Evolutionary conservation across 2,329 filamentous ascomycete genomes (phyloP), one percentile per base, ranked within the genome.

Genomic region (Aspergillus udagawae): DNA sequence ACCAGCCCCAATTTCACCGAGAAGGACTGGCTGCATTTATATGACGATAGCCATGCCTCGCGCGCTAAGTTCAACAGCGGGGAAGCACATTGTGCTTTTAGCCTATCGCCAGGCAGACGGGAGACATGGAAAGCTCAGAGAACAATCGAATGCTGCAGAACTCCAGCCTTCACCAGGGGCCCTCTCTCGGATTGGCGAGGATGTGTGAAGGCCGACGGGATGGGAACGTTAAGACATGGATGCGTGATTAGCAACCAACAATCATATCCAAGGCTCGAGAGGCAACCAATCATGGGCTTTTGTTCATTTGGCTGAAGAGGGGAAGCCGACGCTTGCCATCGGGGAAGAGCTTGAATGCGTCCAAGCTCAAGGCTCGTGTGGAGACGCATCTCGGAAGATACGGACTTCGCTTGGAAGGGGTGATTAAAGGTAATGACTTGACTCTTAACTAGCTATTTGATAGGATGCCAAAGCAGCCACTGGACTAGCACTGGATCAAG

Each of bases 1-100:
- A 58, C 49, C 57, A 47, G 55, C 55, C 28, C 47, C 44, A 47
- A 23, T 12, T 47, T 27, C 20, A 27, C 23, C 21, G 23, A 23
- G 42, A 14, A 25, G 21, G 12, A 47, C 12, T 17, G 21, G 44
- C 12, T n/a, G 44, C 21, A 27, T 47, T 47, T 47, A 47, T 47
- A 27, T 47, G 20, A 47, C 23, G 12, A 23, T 10, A 23, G 3
- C 10, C 42, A 45, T 45, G 42, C 21, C 21, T 45, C 3, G 8
- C 21, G 21, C 20, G 42, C 21, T 45, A 23, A 6, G 9, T 17
- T 8, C 9, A 20, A 23, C 21, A 45, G 42, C 7, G 7, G 42
- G 8, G 20, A 23, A 14, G 9, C 8, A 45, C 42, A 21, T 2
- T 3, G 9, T 23, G 10, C 8, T 45, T 44, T 17, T 10, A 23